Conservation (phyloP, 2,329 filamentous ascomycete species). For the Pochonia chlamydosporia region DNA sequence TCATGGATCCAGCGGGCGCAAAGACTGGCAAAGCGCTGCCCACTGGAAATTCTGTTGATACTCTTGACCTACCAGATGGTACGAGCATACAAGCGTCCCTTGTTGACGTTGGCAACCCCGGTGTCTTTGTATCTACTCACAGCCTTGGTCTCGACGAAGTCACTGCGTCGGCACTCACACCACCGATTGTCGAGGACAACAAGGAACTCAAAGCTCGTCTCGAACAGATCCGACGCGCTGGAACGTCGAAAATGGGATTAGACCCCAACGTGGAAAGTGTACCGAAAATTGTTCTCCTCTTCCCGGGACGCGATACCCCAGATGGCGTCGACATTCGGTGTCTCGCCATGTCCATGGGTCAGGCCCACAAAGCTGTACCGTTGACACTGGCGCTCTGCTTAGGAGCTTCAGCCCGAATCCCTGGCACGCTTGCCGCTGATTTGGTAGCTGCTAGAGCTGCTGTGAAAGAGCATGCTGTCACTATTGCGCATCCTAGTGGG, state of each 20-base stretch:
- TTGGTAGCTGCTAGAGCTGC: conserved; percentile 17
- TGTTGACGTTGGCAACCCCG: conserved; percentile 59
- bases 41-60: conserved; percentile 50
- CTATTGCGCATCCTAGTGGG: conserved; percentile 42
- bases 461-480: conserved; percentile 20
- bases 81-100: conserved; percentile 44
- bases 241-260: conserved; percentile 57
- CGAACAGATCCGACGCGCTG: conserved; percentile 50
- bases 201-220: conserved; percentile 37
- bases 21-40: conserved; percentile 48
- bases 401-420: conserved; percentile 41
- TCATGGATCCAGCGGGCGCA: conserved; percentile 56
- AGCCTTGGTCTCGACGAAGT: conserved; percentile 42
- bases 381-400: conserved; percentile 48
- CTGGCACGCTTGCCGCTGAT: conserved; percentile 35
- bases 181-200: conserved; percentile 45
- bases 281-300: conserved; percentile 53
- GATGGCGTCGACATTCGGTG: conserved; percentile 34
- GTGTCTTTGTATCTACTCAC: conserved; percentile 52
- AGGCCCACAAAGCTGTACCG: conserved; percentile 51
- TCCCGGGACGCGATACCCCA: conserved; percentile 26
- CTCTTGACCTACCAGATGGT: conserved; percentile 31
- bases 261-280: conserved; percentile 41
- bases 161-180: conserved; percentile 43
- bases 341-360: conserved; percentile 46